Percentiles rank a stretch among this genome's conserved stretches.
Evolutionary conservation across 495 filamentous ascomycete genomes (phyloP).

Genomic region (Neurospora sp.): DNA sequence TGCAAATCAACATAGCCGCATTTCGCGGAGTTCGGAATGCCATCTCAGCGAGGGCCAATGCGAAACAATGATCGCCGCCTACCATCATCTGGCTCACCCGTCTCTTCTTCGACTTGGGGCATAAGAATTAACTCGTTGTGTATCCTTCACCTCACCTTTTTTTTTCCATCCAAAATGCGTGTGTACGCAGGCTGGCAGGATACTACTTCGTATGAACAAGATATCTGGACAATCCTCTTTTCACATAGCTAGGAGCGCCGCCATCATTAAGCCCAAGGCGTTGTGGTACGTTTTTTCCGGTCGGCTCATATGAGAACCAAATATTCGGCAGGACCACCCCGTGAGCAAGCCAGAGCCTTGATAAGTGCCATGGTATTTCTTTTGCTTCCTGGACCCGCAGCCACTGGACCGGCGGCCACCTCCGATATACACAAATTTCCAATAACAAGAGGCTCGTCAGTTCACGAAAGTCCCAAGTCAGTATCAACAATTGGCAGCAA

Average conservation of each 20-base stretch:
- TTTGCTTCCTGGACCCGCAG: background rate
- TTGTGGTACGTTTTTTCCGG: background rate
- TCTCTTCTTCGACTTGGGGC: background rate
- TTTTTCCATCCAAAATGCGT: too few relatives aligned
- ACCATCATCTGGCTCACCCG: background rate
- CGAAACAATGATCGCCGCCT: background rate
- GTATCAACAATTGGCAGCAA: background rate
- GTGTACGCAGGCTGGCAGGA: too few relatives aligned
- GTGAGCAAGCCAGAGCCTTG: background rate
- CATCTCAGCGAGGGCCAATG: background rate
- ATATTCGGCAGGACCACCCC: background rate
- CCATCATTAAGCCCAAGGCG: too few relatives aligned
- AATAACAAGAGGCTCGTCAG: background rate
- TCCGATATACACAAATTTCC: background rate
- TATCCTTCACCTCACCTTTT: background rate
- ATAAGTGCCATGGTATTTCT: background rate
- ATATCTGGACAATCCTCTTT: too few relatives aligned
- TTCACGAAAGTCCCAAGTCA: background rate
- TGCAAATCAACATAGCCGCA: background rate
- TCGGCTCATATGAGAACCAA: background rate
- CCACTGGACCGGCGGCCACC: background rate
- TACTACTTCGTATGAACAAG: too few relatives aligned
- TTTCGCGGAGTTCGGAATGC: background rate
- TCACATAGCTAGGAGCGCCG: too few relatives aligned
- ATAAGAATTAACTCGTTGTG: background rate